Evolutionary conservation across 192 early-diverging fungal genomes (phyloP).

Genomic region (Paraglomus brasilianum): DNA sequence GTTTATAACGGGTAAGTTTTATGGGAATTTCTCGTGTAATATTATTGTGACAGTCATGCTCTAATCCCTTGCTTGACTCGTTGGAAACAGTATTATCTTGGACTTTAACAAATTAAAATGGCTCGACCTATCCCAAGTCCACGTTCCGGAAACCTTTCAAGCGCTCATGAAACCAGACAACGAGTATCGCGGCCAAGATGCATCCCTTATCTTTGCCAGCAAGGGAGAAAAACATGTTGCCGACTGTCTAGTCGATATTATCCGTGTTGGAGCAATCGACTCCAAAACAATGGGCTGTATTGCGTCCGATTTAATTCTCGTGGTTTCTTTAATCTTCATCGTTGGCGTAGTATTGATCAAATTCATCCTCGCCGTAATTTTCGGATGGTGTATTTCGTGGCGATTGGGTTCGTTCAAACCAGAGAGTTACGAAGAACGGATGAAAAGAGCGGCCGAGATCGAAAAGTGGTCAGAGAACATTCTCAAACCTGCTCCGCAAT

Average conservation of each 20-base stretch:
- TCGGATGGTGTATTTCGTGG: conserved; percentile 79
- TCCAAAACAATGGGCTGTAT: conserved; percentile 77
- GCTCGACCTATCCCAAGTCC: conserved; percentile 42
- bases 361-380: conserved; percentile 75
- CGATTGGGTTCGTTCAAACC: conserved; percentile 71
- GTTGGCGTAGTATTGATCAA: conserved; percentile 64
- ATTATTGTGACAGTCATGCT: neutral
- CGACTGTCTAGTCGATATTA: conserved; percentile 68
- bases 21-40: neutral
- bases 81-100: conserved; percentile 53
- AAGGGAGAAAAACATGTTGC: conserved; percentile 39
- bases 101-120: conserved; percentile 66
- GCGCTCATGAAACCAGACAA: conserved; percentile 32
- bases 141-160: conserved; percentile 32
- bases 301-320: conserved; percentile 71
- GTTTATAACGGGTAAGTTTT: conserved; percentile 66
- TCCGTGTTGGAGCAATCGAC: conserved; percentile 76
- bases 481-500: conserved; percentile 16
- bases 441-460: conserved; percentile 67
- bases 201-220: conserved; percentile 37
- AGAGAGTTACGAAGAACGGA: conserved; percentile 64
- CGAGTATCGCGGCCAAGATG: conserved; percentile 46
- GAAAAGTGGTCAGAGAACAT: conserved; percentile 74
- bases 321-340: conserved; percentile 70
- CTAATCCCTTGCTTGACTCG: neutral